A percentile compares a stretch with the other conserved stretches of the same genome.
These are phyloP conservation scores for Barnettozyma hawaiiensis DNA, from an alignment of 1,139 yeast species.

Conservation along the genomic window DNA sequence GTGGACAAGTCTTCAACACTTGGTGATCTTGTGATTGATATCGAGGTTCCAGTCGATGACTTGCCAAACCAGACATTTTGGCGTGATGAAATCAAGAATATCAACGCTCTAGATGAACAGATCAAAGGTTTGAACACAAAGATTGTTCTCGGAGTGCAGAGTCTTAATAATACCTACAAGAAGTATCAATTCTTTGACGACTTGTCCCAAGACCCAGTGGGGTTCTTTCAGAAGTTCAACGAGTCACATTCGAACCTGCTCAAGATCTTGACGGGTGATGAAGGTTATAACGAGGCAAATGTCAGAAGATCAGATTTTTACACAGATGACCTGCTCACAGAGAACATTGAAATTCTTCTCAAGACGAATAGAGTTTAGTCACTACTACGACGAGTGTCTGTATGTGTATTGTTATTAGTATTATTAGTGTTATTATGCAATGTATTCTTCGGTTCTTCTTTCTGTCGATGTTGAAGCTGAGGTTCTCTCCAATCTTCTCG, in stretches of 20 bases:
- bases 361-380: slow-evolving; percentile 31
- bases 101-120: slow-evolving; percentile 41
- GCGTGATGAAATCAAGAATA: slow-evolving; percentile 33
- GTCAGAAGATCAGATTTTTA: slow-evolving; percentile 82
- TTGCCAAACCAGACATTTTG: slow-evolving; percentile 43
- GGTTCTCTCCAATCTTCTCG: not conserved
- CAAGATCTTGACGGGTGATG: slow-evolving; percentile 70
- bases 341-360: slow-evolving; percentile 69
- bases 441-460: no score
- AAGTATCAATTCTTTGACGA: slow-evolving; percentile 70
- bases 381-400: not conserved
- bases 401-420: not conserved
- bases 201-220: slow-evolving; percentile 70
- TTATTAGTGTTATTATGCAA: no score
- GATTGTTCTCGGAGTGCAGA: slow-evolving; percentile 57
- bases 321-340: slow-evolving; percentile 58
- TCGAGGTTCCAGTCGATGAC: slow-evolving; percentile 51
- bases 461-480: no score
- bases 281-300: slow-evolving; percentile 83
- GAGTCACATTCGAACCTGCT: slow-evolving; percentile 71
- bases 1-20: slow-evolving; percentile 73
- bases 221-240: slow-evolving; percentile 67
- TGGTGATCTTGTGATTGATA: slow-evolving; percentile 76
- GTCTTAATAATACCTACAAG: slow-evolving; percentile 57
- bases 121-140: slow-evolving; percentile 55